A percentile compares a stretch with the other conserved stretches of the same genome.
Evolutionary conservation across 768 basidiomycete genomes (phyloP).

Genomic region (Hydnum rufescens): DNA sequence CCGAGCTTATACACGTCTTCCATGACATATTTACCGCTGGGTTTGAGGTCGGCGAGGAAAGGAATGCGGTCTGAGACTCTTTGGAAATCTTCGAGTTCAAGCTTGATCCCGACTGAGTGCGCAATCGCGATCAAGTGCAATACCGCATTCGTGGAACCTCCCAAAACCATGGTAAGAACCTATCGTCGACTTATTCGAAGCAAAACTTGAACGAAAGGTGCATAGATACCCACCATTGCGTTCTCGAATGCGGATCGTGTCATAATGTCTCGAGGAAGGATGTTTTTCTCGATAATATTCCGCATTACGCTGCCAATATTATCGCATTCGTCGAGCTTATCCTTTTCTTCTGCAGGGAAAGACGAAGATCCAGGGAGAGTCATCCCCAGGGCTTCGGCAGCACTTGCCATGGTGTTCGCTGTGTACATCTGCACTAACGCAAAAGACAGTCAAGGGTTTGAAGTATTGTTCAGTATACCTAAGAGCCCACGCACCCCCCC

Average conservation of each 20-base stretch:
- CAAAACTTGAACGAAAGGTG: not conserved
- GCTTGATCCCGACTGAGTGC: constrained; percentile 77
- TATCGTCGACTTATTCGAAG: constrained; percentile 17
- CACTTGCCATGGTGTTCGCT: constrained; percentile 95
- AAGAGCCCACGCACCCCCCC: constrained; percentile 57
- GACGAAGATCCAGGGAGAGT: constrained; percentile 91
- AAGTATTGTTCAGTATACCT: constrained; percentile 1
- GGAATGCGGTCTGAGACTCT: constrained; percentile 78
- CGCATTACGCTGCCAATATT: constrained; percentile 66
- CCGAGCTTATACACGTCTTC: constrained; percentile 92
- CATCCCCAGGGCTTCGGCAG: constrained; percentile 92
- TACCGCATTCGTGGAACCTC: constrained; percentile 95
- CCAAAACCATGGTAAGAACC: constrained; percentile 92
- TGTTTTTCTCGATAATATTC: constrained; percentile 75
- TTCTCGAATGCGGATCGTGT: constrained; percentile 93
- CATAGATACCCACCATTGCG: constrained; percentile 49
- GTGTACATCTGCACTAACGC: constrained; percentile 64
- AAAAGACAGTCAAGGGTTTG: not conserved
- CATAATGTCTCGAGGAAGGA: constrained; percentile 92
- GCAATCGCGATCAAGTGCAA: constrained; percentile 94
- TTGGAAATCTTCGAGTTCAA: constrained; percentile 87
- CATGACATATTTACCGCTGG: constrained; percentile 97
- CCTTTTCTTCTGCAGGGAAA: constrained; percentile 80
- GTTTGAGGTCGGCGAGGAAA: constrained; percentile 91
- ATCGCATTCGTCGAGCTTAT: constrained; percentile 73